Conservation (phyloP, 225 moss, liverwort and hornwort species). For the Sphagnum tenellum region DNA sequence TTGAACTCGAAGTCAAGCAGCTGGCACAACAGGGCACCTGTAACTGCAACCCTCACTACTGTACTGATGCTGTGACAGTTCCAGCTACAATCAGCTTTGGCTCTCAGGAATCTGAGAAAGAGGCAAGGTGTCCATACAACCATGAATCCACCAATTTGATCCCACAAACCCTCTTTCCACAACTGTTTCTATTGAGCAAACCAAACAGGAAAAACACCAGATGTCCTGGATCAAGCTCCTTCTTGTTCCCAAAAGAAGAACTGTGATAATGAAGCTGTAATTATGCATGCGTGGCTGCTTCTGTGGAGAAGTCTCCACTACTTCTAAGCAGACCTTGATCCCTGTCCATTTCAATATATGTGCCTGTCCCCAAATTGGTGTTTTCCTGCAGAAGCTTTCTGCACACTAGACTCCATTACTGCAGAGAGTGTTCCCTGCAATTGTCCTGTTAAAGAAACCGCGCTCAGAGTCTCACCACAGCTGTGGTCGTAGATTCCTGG, state of each 20-base stretch:
- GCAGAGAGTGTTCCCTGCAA: constrained; percentile 57
- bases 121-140: constrained; percentile 48
- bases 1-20: constrained; percentile 81
- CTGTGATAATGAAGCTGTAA: constrained; percentile 61
- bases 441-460: constrained; percentile 61
- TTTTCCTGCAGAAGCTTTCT: constrained; percentile 17
- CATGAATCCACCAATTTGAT: constrained; percentile 57
- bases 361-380: constrained; percentile 7
- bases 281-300: constrained; percentile 40
- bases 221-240: constrained; percentile 72
- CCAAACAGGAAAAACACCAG: constrained; percentile 56
- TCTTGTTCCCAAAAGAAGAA: constrained; percentile 39
- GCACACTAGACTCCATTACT: constrained; percentile 49
- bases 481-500: constrained; percentile 80
- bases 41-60: constrained; percentile 76
- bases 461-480: constrained; percentile 72
- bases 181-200: no score
- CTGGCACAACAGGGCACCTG: constrained; percentile 78
- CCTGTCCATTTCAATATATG: constrained; percentile 14
- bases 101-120: constrained; percentile 52
- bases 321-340: constrained; percentile 12
- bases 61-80: constrained; percentile 46
- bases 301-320: constrained; percentile 17
- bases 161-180: constrained; percentile 9
- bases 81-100: constrained; percentile 25